Evolutionary conservation across 108 stramenopile genomes (phyloP).

Genomic region (Skeletonema marinoi): DNA sequence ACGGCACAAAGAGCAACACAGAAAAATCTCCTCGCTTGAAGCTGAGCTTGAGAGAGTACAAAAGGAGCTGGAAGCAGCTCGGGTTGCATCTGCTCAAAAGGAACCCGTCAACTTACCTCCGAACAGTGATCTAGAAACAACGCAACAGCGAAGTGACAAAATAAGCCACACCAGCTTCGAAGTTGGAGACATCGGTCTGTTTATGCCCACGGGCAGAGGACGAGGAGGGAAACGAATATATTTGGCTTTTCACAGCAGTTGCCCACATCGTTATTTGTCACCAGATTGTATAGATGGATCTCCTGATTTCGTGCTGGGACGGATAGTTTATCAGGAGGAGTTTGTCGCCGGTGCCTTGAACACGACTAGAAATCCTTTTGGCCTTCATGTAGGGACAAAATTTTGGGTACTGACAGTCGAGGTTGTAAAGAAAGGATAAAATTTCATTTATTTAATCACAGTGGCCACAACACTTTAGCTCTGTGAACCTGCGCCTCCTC

Average conservation of each 20-base stretch:
- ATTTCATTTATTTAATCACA: not conserved
- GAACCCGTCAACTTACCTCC: conserved; percentile 33
- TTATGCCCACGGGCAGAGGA: conserved; percentile 84
- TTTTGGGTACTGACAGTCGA: conserved; percentile 86
- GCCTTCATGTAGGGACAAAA: conserved; percentile 81
- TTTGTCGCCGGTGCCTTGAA: conserved; percentile 69
- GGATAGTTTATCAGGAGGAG: conserved; percentile 82
- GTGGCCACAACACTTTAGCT: too few species aligned
- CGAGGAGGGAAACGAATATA: conserved; percentile 74
- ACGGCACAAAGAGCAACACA: conserved; percentile 18
- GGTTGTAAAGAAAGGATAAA: conserved; percentile 55
- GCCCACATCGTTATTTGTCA: conserved; percentile 82
- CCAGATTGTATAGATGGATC: conserved; percentile 71
- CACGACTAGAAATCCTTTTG: conserved; percentile 81
- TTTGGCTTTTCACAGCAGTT: conserved; percentile 82
- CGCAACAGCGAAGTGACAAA: conserved; percentile 59
- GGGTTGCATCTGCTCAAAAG: conserved; percentile 35
- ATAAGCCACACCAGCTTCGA: conserved; percentile 84
- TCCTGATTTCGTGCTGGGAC: conserved; percentile 82
- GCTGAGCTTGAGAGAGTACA: conserved; percentile 37
- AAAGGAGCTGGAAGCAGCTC: conserved; percentile 54
- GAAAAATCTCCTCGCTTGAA: conserved; percentile 27
- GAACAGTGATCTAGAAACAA: conserved; percentile 13
- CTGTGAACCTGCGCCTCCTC: too few species aligned
- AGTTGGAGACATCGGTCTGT: conserved; percentile 82